A percentile compares a stretch with the other conserved stretches of the same genome.
Evolutionary conservation across 2,329 filamentous ascomycete genomes (phyloP).

Genomic region (Clarireedia sp.): DNA sequence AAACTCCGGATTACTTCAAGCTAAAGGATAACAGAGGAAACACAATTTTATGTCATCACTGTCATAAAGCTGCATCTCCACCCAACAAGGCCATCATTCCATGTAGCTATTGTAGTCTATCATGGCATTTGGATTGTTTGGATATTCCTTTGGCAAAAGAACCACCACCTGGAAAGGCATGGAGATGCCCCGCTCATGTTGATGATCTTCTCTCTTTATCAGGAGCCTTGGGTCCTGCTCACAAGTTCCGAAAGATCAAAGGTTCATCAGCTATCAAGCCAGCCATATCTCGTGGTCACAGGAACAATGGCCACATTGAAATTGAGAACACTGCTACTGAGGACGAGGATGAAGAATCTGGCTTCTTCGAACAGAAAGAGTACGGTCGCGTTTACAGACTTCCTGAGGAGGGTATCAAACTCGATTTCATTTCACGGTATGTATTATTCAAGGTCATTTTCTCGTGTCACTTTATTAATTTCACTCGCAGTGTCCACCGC

Average conservation of each 20-base stretch:
- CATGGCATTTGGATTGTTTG: constrained; percentile 90
- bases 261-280: constrained; percentile 44
- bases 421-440: constrained; percentile 63
- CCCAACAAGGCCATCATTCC: constrained; percentile 66
- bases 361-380: constrained; percentile 50
- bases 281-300: constrained; percentile 52
- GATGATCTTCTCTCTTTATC: constrained; percentile 64
- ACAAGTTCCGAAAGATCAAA: constrained; percentile 54
- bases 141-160: constrained; percentile 76
- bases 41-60: constrained; percentile 68
- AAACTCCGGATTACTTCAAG: constrained; percentile 58
- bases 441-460: constrained; percentile 22
- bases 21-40: constrained; percentile 65
- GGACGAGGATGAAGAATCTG: constrained; percentile 37
- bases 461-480: neutral
- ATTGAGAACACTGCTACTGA: constrained; percentile 53
- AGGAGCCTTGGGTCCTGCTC: constrained; percentile 47
- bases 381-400: constrained; percentile 61
- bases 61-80: constrained; percentile 55
- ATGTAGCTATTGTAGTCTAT: constrained; percentile 73
- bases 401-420: constrained; percentile 55
- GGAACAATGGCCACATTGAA: constrained; percentile 66
- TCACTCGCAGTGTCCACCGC: constrained; percentile 8
- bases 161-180: constrained; percentile 63
- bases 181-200: constrained; percentile 83